Base-by-base conservation (phyloP, 805 yeast genomes). In the Tetrapisispora taiwanensis region DNA sequence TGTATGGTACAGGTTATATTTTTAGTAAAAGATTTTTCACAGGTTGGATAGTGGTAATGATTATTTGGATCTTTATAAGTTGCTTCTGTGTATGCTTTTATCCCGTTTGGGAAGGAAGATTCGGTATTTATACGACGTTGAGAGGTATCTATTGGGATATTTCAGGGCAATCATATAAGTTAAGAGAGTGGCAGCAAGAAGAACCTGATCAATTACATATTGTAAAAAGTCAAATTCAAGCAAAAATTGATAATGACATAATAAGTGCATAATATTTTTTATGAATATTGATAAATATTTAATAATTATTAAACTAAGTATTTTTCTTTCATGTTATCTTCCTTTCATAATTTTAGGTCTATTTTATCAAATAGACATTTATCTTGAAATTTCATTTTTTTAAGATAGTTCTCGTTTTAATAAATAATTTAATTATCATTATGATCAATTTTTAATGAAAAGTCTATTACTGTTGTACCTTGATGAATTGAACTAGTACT, bases 401-500 rank as follows among this genome's bases (percentile, higher is more conserved):
- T n/a, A n/a, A n/a, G n/a, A n/a, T n/a, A n/a, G n/a, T n/a, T n/a
- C n/a, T n/a, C n/a, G n/a, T n/a, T n/a, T n/a, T n/a, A n/a, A n/a
- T n/a, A n/a, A n/a, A n/a, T n/a, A n/a, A n/a, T n/a, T n/a, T n/a
- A n/a, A n/a, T n/a, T n/a, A n/a, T n/a, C n/a, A n/a, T n/a, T n/a
- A n/a, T 41, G 44, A 15, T 41, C 39, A 6, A 41, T 41, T 10
- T 89, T 89, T 60, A 89, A 72, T 26, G 94, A 83, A 62, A 81
- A 89, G 60, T 89, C 97, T 48, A 89, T 73, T 27, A 84, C 75
- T 0, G 80, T 77, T 9, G 81, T 73, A n/a, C 97, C 97, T 66
- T 89, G 97, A 60, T 89, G 97, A 47, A 90, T 81, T 15, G 88
- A 78, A 17, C 94, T 81, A 1, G 97, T 90, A 31, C 94, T 82